A percentile compares a stretch with the other conserved stretches of the same genome.
Conservation (phyloP, 2,329 filamentous ascomycete genomes). For the Epichloe hybrida region DNA sequence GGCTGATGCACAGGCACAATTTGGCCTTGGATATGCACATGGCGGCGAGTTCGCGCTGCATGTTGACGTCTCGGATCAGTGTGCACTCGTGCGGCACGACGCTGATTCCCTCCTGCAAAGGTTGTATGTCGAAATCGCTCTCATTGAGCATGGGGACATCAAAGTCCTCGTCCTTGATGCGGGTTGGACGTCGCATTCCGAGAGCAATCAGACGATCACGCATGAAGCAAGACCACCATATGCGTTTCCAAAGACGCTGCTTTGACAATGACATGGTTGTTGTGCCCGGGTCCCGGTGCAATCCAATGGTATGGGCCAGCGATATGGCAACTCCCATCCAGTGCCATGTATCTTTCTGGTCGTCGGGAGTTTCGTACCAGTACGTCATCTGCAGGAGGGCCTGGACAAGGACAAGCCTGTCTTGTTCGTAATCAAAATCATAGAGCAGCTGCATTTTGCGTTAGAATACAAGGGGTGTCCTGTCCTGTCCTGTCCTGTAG, state of each 20-base stretch:
- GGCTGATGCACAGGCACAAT: slow-evolving; percentile 77
- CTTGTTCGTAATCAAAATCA: slow-evolving; percentile 88
- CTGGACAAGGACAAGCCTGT: slow-evolving; percentile 80
- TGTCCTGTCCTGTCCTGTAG: too few species aligned
- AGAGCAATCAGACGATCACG: slow-evolving; percentile 83
- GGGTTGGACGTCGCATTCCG: slow-evolving; percentile 82
- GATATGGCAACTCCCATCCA: slow-evolving; percentile 97
- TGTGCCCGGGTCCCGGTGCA: slow-evolving; percentile 71
- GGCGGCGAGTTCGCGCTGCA: slow-evolving; percentile 66
- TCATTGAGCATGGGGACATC: slow-evolving; percentile 82
- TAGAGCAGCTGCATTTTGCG: slow-evolving; percentile 53
- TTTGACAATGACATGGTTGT: slow-evolving; percentile 61
- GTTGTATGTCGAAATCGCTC: slow-evolving; percentile 68
- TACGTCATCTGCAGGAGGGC: slow-evolving; percentile 86
- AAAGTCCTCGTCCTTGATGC: slow-evolving; percentile 87
- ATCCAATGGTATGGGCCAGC: slow-evolving; percentile 80
- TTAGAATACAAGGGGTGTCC: slow-evolving; percentile 7
- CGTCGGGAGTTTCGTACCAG: slow-evolving; percentile 94
- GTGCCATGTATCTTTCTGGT: slow-evolving; percentile 96
- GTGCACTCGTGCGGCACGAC: slow-evolving; percentile 58
- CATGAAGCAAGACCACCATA: slow-evolving; percentile 98
- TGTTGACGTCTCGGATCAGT: slow-evolving; percentile 53
- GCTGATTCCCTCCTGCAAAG: slow-evolving; percentile 52
- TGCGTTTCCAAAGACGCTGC: slow-evolving; percentile 80
- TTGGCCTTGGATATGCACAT: slow-evolving; percentile 91